These are phyloP conservation scores for Salix brachista DNA, from an alignment of 345 rosid species.

Conservation along the genomic window DNA sequence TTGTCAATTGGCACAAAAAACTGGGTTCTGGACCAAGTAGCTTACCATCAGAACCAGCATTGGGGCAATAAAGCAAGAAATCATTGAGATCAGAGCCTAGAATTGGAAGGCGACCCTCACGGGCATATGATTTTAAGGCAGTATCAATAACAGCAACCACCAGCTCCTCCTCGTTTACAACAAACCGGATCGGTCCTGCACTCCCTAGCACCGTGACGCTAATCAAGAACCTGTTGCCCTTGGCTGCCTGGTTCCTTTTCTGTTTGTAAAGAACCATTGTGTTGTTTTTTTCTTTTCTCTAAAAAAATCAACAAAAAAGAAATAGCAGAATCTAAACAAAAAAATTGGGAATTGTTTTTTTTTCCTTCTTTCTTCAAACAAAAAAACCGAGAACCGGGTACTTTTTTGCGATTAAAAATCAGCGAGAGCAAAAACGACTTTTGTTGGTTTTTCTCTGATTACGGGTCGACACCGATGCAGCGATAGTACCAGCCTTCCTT, in stretches of 20 bases:
- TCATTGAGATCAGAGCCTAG: conserved; percentile 75
- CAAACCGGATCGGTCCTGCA: conserved; percentile 93
- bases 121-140: conserved; percentile 77
- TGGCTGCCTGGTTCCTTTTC: conserved; percentile 60
- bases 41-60: conserved; percentile 61
- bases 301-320: conserved; percentile 3
- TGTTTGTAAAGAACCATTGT: conserved; percentile 80
- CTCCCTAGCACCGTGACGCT: conserved; percentile 86
- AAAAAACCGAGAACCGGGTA: conserved; percentile 4
- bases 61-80: conserved; percentile 63
- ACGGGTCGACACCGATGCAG: conserved; percentile 97
- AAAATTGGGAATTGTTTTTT: not conserved
- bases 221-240: conserved; percentile 69
- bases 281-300: not conserved
- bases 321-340: conserved; percentile 3
- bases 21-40: not conserved
- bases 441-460: conserved; percentile 10
- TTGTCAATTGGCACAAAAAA: not conserved
- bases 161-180: conserved; percentile 68
- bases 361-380: not conserved
- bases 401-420: not conserved
- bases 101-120: conserved; percentile 96
- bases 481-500: conserved; percentile 99
- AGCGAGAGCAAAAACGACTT: not conserved
- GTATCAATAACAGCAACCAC: conserved; percentile 78